These are phyloP conservation scores for Plasmodium blacklocki DNA, from an alignment of 169 alveolate species.

Conservation along the genomic window DNA sequence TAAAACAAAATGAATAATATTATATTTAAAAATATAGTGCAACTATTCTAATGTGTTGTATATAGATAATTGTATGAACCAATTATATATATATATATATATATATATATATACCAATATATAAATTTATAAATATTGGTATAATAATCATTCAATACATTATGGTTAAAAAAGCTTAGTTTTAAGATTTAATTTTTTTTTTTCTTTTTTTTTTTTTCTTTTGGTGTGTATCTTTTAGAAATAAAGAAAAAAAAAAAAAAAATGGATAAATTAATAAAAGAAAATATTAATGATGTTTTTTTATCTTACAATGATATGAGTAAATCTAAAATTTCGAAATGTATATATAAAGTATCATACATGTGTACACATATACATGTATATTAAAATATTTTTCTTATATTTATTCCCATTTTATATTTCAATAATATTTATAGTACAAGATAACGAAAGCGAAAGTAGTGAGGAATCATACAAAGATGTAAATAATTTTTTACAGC, in stretches of 20 bases:
- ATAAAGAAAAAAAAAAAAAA: conserved; percentile 1
- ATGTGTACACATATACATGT: background rate
- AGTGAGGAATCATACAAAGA: conserved; percentile 66
- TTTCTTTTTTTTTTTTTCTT: conserved; percentile 1
- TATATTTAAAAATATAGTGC: too few relatives aligned
- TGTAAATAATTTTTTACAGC: conserved; percentile 44
- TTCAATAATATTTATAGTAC: conserved; percentile 44
- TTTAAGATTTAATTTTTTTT: conserved; percentile 3
- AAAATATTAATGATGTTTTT: conserved; percentile 55
- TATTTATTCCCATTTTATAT: conserved; percentile 5
- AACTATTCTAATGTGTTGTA: too few relatives aligned
- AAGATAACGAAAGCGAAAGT: conserved; percentile 47
- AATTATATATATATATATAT: too few relatives aligned
- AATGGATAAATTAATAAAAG: conserved; percentile 16
- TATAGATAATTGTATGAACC: too few relatives aligned
- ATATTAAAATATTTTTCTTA: background rate
- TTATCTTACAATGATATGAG: conserved; percentile 73
- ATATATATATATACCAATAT: too few relatives aligned
- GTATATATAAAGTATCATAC: background rate
- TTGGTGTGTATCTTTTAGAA: background rate
- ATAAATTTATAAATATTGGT: too few relatives aligned
- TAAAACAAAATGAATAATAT: too few relatives aligned
- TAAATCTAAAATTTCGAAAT: background rate
- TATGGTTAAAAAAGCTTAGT: too few relatives aligned
- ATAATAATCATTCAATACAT: too few relatives aligned